Evolutionary conservation across 345 rosid species (phyloP).

Genomic region (Rhizophora mangle): DNA sequence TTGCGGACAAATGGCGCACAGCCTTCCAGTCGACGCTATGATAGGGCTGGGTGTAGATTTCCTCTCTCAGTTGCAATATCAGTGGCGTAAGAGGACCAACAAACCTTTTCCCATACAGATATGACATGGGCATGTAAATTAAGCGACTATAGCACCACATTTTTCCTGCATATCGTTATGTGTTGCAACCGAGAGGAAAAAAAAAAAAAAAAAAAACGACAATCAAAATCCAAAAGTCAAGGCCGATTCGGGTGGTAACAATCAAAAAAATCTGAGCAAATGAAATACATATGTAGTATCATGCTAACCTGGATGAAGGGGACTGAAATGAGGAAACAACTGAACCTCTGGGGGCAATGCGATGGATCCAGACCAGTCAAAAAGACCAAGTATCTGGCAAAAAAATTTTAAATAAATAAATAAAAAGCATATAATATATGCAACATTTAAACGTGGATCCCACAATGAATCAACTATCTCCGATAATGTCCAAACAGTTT

Average conservation of each 20-base stretch:
- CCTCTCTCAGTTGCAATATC: constrained; percentile 14
- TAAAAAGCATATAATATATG: no score
- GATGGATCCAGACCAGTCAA: constrained; percentile 9
- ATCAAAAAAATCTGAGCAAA: neutral
- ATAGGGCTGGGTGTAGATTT: constrained; percentile 10
- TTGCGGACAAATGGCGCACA: constrained; percentile 5
- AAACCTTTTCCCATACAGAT: constrained; percentile 13
- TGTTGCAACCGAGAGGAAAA: neutral
- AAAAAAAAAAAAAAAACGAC: neutral
- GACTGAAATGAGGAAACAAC: constrained; percentile 1
- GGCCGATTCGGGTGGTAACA: neutral
- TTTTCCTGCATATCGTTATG: constrained; percentile 3
- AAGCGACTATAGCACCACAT: constrained; percentile 16
- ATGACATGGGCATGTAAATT: constrained; percentile 16
- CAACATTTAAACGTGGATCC: no score
- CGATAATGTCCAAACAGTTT: neutral
- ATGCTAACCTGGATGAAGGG: constrained; percentile 13
- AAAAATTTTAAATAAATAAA: neutral
- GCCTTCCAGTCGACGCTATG: constrained; percentile 1
- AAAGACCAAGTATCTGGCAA: constrained; percentile 13
- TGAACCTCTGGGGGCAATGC: constrained; percentile 13
- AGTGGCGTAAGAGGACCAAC: constrained; percentile 19
- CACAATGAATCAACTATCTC: no score
- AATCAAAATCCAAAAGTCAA: no score
- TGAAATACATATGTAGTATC: neutral